Evolutionary conservation across 495 filamentous ascomycete genomes (phyloP).

Genomic region (Sphaerosporella brunnea): DNA sequence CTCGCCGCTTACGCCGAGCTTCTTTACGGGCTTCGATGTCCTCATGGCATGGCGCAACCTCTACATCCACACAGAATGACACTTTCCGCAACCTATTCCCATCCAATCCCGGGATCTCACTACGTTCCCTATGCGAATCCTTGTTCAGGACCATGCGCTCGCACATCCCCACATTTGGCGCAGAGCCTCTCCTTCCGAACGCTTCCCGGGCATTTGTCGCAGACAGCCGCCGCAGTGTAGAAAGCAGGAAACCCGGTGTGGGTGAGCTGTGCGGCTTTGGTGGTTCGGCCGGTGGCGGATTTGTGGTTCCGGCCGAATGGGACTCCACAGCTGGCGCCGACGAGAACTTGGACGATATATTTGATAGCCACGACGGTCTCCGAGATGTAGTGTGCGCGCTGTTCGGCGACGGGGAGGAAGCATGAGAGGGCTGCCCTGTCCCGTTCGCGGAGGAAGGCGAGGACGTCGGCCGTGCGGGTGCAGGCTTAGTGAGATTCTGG

Average conservation of each 20-base stretch:
- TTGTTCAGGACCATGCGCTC: slow-evolving; percentile 71
- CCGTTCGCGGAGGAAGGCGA: slow-evolving; percentile 9
- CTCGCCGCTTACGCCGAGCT: slow-evolving; percentile 11
- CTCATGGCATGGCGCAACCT: slow-evolving; percentile 47
- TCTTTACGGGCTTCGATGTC: slow-evolving; percentile 13
- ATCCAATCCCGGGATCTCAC: slow-evolving; percentile 59
- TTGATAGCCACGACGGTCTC: slow-evolving; percentile 78
- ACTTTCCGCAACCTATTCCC: slow-evolving; percentile 67
- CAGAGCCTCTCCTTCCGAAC: slow-evolving; percentile 31
- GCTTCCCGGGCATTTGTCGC: slow-evolving; percentile 35
- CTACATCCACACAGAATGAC: slow-evolving; percentile 91
- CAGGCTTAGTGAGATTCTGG: slow-evolving; percentile 4
- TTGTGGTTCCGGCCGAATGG: slow-evolving; percentile 26
- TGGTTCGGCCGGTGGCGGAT: slow-evolving; percentile 26
- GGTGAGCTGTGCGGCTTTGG: slow-evolving; percentile 33
- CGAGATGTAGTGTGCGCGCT: slow-evolving; percentile 24
- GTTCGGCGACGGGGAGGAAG: slow-evolving; percentile 4
- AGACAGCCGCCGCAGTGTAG: slow-evolving; percentile 64
- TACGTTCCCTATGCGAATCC: slow-evolving; percentile 60
- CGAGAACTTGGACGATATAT: slow-evolving; percentile 81
- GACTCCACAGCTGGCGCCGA: slow-evolving; percentile 19
- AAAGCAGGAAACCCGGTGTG: slow-evolving; percentile 61
- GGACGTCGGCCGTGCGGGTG: slow-evolving; percentile 12
- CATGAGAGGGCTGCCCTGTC: slow-evolving; percentile 5
- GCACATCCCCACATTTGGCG: slow-evolving; percentile 38